A percentile compares a stretch with the other conserved stretches of the same genome.
Conservation (phyloP, 306 rosid genomes). For the Macrotyloma uniflorum region DNA sequence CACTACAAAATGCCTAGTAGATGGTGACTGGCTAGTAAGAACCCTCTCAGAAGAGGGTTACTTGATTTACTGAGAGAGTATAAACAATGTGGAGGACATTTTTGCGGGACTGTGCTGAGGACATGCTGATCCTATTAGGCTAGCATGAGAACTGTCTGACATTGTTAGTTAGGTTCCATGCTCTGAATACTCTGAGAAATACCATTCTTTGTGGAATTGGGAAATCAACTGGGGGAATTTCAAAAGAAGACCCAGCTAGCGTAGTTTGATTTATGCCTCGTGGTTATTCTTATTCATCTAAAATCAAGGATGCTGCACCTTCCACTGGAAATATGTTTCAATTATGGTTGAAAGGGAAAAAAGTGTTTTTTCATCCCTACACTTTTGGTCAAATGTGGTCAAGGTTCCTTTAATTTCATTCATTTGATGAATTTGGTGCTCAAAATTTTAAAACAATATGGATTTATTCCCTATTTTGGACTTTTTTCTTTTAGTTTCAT, state of each 20-base stretch:
- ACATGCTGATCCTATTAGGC: background rate
- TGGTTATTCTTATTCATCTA: background rate
- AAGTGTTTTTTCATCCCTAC: too few species aligned
- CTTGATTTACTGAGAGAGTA: background rate
- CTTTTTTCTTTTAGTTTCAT: background rate
- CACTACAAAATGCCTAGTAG: background rate
- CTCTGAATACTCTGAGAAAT: conserved; percentile 16
- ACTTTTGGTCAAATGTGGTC: too few species aligned
- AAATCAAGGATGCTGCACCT: background rate
- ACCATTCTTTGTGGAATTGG: background rate
- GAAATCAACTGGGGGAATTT: background rate
- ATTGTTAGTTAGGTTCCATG: background rate
- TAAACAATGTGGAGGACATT: background rate
- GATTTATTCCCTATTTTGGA: background rate
- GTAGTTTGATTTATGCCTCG: conserved; percentile 1
- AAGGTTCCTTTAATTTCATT: too few species aligned
- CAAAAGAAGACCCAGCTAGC: background rate
- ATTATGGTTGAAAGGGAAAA: background rate
- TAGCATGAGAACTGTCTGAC: background rate
- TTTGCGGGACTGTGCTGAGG: background rate
- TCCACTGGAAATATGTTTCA: background rate
- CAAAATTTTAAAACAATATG: too few species aligned
- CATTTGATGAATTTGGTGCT: too few species aligned
- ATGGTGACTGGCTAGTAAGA: background rate
- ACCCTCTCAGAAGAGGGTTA: background rate